Base-by-base conservation (phyloP, 129 eudicot species). In the Solidago caesia region DNA sequence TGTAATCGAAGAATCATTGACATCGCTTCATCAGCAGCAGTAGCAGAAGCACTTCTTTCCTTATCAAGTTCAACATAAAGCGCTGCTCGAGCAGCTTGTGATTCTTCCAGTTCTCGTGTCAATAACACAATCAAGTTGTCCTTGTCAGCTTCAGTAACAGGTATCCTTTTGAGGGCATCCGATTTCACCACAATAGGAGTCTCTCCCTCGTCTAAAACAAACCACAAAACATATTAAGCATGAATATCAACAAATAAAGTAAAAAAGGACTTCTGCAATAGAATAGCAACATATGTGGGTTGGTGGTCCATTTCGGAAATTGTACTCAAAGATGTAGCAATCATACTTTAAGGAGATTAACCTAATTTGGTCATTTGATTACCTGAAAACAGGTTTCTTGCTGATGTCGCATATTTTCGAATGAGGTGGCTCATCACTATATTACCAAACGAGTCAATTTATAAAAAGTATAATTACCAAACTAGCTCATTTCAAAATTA, bases 21-120 rank as follows among this genome's bases (percentile, higher is more conserved):
- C 97, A 94, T 91, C 33, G 99, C 99, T 78, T 94, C 99, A 65
- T 94, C 97, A 15, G 99, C 97, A 79, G 99, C 96, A 77, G 84
- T 75, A 4, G 99, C 99, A 73, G 99, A 87, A 26, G 99, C 96
- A 64, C 79, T 88, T 77, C 99, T 88, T 82, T 94, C 99, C 85
- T 91, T 80, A 73, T 91, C 99, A 14, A 94, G 97, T 69, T 94
- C 99, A 21, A 79, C 76, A 70, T 78, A 85, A 55, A 90, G 92
- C 5, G 96, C 84, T 52, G 84, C 75, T 76, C 86, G 81, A 15
- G 86, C 89, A 21, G 78, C 75, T 39, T 75, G 97, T 48, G 88
- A 92, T 47, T 85, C 88, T 61, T 82, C 85, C 51, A 91, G 82
- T 45, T 85, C 85, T 57, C 71, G 87, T 79, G 87, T 85, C 67